These are phyloP conservation scores for Buxus sempervirens DNA, from an alignment of 164 flowering plant genomes.

Conservation along the genomic window DNA sequence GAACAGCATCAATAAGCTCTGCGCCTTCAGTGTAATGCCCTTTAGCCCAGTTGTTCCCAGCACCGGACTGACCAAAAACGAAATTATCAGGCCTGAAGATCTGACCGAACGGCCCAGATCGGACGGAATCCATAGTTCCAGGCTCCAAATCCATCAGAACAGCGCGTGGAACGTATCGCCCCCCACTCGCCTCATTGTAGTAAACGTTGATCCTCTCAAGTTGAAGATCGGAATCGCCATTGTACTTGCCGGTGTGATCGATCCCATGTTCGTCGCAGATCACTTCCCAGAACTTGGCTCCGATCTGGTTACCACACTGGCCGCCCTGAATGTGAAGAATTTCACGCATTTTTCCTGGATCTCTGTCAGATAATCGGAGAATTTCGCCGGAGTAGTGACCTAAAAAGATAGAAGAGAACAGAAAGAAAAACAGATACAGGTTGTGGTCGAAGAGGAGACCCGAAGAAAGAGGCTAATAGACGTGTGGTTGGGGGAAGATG, in stretches of 20 bases:
- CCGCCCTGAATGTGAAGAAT: background rate
- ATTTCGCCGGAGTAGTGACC: too few species aligned
- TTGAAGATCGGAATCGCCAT: background rate
- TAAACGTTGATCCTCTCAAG: background rate
- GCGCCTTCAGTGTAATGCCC: background rate
- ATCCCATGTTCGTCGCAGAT: background rate
- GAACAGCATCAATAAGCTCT: background rate
- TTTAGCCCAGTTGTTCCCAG: background rate
- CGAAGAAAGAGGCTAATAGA: too few species aligned
- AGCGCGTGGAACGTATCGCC: background rate
- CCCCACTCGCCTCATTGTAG: background rate
- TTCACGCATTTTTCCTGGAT: background rate
- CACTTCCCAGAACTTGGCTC: background rate
- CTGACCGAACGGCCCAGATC: background rate
- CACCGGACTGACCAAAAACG: background rate
- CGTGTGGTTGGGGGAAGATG: too few species aligned
- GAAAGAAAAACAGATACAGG: too few species aligned
- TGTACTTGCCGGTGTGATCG: background rate
- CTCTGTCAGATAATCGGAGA: background rate
- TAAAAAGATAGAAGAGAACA: too few species aligned
- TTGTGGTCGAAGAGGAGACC: too few species aligned
- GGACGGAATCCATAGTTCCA: background rate
- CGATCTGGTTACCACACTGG: background rate
- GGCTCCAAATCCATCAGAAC: background rate
- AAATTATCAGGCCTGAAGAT: background rate